phyloP scores from a whole-genome alignment of 345 rosid species.

The Lepidium sativum region DNA sequence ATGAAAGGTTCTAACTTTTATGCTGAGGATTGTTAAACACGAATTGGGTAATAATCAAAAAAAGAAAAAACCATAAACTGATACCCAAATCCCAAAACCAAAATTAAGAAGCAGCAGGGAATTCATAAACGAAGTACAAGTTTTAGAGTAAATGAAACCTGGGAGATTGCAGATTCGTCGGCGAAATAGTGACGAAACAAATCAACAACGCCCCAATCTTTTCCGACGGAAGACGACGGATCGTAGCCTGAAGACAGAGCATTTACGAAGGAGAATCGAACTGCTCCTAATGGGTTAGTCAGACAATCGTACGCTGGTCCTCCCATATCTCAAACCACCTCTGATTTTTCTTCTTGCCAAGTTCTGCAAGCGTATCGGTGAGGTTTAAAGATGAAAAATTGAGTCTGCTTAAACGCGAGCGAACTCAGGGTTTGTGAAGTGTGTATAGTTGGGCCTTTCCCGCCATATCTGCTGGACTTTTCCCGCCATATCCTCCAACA shows the following conservation, averaged over 20 bases:
- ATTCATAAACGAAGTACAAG: neutral
- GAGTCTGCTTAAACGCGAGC: neutral
- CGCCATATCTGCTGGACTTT: slow-evolving; percentile 19
- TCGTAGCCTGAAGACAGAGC: slow-evolving; percentile 51
- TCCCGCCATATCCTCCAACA: slow-evolving; percentile 21
- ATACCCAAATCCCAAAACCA: neutral
- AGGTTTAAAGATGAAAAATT: slow-evolving; percentile 6
- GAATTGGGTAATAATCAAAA: neutral
- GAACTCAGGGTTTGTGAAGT: neutral
- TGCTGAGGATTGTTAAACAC: neutral
- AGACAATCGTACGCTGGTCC: slow-evolving; percentile 76
- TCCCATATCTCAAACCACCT: slow-evolving; percentile 41
- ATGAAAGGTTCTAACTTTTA: neutral
- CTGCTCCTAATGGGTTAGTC: slow-evolving; percentile 83
- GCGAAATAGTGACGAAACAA: slow-evolving; percentile 69
- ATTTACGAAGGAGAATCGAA: slow-evolving; percentile 67
- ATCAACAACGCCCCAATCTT: slow-evolving; percentile 81
- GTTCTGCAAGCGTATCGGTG: neutral
- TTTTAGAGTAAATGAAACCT: slow-evolving; percentile 26
- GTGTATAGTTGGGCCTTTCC: slow-evolving; percentile 12
- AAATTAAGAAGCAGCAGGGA: neutral
- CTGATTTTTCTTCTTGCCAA: neutral
- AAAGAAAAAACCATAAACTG: neutral
- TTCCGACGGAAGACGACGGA: slow-evolving; percentile 58
- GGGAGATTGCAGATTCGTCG: slow-evolving; percentile 50